These are phyloP conservation scores for Arthrobotrys iridis DNA, from an alignment of 2,329 filamentous ascomycete genomes.

Conservation along the genomic window DNA sequence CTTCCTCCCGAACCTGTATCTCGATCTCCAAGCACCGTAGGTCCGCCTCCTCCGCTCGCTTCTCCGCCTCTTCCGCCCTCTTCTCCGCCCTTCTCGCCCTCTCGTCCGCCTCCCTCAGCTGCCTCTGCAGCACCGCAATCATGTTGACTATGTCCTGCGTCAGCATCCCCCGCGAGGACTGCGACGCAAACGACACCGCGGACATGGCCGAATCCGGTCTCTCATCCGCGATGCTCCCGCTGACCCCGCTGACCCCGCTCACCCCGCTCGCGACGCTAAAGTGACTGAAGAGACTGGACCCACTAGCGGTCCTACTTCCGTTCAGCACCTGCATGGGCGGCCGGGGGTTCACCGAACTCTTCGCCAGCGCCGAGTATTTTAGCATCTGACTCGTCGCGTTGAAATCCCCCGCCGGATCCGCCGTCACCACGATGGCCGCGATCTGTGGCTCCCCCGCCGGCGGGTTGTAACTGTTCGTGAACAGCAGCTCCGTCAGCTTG, in stretches of 20 bases:
- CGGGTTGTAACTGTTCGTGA: constrained; percentile 86
- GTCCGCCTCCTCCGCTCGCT: constrained; percentile 74
- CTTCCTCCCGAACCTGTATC: constrained; percentile 86
- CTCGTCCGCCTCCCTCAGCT: constrained; percentile 76
- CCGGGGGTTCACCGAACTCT: constrained; percentile 90
- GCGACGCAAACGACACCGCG: neutral
- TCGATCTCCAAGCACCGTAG: constrained; percentile 76
- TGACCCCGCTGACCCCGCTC: constrained; percentile 64
- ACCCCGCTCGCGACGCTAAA: constrained; percentile 78
- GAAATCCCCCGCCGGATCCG: constrained; percentile 90
- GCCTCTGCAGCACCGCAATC: constrained; percentile 76
- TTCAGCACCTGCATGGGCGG: constrained; percentile 58
- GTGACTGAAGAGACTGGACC: constrained; percentile 66
- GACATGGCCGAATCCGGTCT: constrained; percentile 68
- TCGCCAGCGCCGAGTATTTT: constrained; percentile 89
- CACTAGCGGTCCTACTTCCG: constrained; percentile 45
- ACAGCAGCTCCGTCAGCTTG: constrained; percentile 84
- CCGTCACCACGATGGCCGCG: constrained; percentile 95
- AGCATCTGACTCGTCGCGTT: constrained; percentile 97
- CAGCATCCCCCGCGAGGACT: neutral
- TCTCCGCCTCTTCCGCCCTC: constrained; percentile 75
- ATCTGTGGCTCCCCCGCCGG: constrained; percentile 72
- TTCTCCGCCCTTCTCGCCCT: constrained; percentile 76
- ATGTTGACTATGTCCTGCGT: constrained; percentile 80
- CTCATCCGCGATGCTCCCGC: constrained; percentile 13